Evolutionary conservation across 1,284 basidiomycete species (phyloP), one percentile per base, ranked within the genome.

Genomic region (Chalciporus piperatoides): DNA sequence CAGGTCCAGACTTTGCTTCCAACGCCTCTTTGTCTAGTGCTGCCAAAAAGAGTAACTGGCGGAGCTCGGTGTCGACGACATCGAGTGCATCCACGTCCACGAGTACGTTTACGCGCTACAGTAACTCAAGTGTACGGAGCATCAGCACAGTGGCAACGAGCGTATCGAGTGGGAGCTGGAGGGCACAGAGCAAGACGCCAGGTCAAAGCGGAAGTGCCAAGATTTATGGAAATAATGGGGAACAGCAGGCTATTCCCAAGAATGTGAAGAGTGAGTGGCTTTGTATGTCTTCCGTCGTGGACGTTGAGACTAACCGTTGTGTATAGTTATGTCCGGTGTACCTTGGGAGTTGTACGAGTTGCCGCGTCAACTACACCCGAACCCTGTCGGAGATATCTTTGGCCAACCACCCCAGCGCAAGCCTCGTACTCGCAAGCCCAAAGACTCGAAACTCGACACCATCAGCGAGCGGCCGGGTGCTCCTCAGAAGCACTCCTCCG

Each of bases 141-240:
- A 75, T 90, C 33, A 83, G 84, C 15, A 90, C 88, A 3, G 80
- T 80, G 49, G 87, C 87, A 48, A 90, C 86, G 28, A 88, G 84
- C 59, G 78, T 87, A 14, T 86, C 84, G 28, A 77, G 78, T 44
- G 65, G 55, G 40, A 64, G 42, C 63, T 88, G 86, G 85, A 78
- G 86, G 52, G 79, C 78, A 14, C 65, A 67, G 37, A 46, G 49
- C 40, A 67, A 60, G 46, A 27, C 56, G 9, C 35, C 62, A 10
- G 41, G 47, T 39, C 60, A 55, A 33, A 37, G 33, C 53, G 62
- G 60, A 57, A 36, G 36, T 38, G 55, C 46, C 51, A 53, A 61
- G 44, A 25, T 35, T 2, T 40, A 46, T 10, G 59, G 56, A 42
- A 51, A 38, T 27, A 38, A 21, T 25, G 59, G 65, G 56, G 63